phyloP scores from a whole-genome alignment of 768 basidiomycete genomes.

The Tylopilus subfusipes region DNA sequence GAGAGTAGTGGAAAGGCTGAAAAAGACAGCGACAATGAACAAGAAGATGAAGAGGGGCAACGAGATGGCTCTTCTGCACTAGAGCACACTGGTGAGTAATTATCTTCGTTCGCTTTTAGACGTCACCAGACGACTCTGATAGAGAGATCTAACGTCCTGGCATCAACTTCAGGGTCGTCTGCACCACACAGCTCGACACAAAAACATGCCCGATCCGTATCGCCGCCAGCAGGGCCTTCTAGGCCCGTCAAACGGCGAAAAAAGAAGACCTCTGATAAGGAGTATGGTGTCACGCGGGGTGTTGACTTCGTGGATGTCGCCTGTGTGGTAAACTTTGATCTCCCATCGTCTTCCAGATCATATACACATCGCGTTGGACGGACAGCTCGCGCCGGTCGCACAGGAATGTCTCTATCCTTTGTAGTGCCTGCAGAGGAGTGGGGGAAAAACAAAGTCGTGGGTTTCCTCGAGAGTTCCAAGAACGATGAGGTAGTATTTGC shows the following conservation, averaged over 20 bases:
- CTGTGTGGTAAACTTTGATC: conserved; percentile 97
- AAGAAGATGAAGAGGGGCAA: conserved; percentile 33
- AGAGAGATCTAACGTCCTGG: conserved; percentile 46
- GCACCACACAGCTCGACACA: conserved; percentile 19
- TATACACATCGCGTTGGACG: conserved; percentile 97
- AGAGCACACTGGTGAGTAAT: conserved; percentile 32
- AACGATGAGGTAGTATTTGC: conserved; percentile 63
- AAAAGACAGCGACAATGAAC: conserved; percentile 47
- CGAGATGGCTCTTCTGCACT: background rate
- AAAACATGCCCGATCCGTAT: conserved; percentile 58
- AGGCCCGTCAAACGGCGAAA: conserved; percentile 54
- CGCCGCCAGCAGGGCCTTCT: conserved; percentile 35
- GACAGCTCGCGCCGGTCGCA: conserved; percentile 92
- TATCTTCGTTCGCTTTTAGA: conserved; percentile 8
- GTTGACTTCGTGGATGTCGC: conserved; percentile 97
- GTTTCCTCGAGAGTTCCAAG: conserved; percentile 62
- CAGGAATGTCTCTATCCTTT: conserved; percentile 89
- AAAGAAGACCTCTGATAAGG: conserved; percentile 53
- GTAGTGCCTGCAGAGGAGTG: conserved; percentile 67
- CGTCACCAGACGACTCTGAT: conserved; percentile 22
- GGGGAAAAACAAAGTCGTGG: conserved; percentile 74
- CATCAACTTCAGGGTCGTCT: conserved; percentile 13
- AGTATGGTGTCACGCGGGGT: conserved; percentile 93
- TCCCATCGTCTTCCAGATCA: conserved; percentile 81
- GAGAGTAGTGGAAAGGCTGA: conserved; percentile 64